Percentiles rank a stretch among this genome's conserved stretches.
Evolutionary conservation across 148 eudicot genomes (phyloP).

Genomic region (Vaccinium darrowii): DNA sequence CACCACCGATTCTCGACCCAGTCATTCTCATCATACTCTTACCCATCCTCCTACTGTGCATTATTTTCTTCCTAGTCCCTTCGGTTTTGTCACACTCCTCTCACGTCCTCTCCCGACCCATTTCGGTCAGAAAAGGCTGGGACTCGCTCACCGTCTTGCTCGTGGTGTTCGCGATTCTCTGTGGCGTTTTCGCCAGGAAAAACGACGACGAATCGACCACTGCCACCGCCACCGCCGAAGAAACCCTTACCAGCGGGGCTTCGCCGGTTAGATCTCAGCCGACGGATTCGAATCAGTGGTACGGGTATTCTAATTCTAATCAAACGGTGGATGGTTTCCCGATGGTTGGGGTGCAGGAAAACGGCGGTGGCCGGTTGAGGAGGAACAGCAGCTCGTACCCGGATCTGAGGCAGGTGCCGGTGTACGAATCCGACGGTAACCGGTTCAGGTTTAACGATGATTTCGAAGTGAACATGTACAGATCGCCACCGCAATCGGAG

Average conservation of each 20-base stretch:
- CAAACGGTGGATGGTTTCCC: slow-evolving; percentile 26
- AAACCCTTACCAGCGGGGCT: background rate
- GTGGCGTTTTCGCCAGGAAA: slow-evolving; percentile 54
- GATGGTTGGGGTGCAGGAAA: background rate
- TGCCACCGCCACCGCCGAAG: background rate
- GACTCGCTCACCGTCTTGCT: slow-evolving; percentile 54
- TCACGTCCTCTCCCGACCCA: slow-evolving; percentile 13
- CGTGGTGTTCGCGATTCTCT: slow-evolving; percentile 63
- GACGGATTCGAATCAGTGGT: slow-evolving; percentile 24
- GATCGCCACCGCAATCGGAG: slow-evolving; percentile 31
- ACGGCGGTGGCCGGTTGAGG: slow-evolving; percentile 34
- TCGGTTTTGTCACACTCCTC: background rate
- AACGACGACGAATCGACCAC: slow-evolving; percentile 36
- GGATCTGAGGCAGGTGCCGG: slow-evolving; percentile 37
- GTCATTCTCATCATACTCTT: slow-evolving; percentile 48
- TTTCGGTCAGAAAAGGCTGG: slow-evolving; percentile 43
- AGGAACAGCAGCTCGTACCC: slow-evolving; percentile 64
- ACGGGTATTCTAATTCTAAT: slow-evolving; percentile 28
- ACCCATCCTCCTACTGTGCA: slow-evolving; percentile 23
- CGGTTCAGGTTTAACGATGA: slow-evolving; percentile 55
- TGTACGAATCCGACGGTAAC: slow-evolving; percentile 35
- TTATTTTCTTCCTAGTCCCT: background rate
- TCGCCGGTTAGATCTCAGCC: slow-evolving; percentile 11
- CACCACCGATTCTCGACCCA: slow-evolving; percentile 46
- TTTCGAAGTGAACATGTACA: slow-evolving; percentile 38